Base-by-base conservation (phyloP, 306 rosid genomes). In the Phaseolus lunatus region DNA sequence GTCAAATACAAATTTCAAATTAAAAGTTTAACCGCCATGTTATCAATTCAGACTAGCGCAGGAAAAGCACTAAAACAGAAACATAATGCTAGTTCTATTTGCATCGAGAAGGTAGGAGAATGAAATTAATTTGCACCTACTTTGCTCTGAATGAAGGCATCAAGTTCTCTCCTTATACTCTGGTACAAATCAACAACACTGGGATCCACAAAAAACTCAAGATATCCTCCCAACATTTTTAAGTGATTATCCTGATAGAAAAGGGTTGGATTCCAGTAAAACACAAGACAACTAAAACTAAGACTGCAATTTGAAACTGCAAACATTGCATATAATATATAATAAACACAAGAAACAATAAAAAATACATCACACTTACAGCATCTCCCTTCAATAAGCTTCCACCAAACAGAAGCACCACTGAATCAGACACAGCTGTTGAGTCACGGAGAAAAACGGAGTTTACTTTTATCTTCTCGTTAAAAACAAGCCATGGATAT, bases 381-480 rank as follows among this genome's bases (percentile, higher is more conserved):
- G 50, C 67, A 64, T 87, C 92, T 75, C 97, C 99, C 83, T 80
- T 87, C 35, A 79, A 84, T 62, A 92, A 82, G 82, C 83, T 86
- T 80, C 99, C 99, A 73, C 99, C 99, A 85, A 96, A 91, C 27
- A 96, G 87, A 75, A 96, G 99, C 73, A 92, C 78, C 77, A 82
- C 75, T 8, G 99, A 90, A 84, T 95, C 99, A 80, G 92, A 83
- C 52, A 95, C 90, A 45, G 92, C 99, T 62, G 99, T 92, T 59
- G 99, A 90, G 87, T 95, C 99, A 57, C 97, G 97, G 76, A 95
- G 94, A 70, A 95, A 92, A 83, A 95, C 88, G 35, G 99, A 92
- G 86, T 95, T 92, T 90, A 95, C 98, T 87, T 92, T 95, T 72
- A 95, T 84, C 88, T 95, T 95, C 89, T 92, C 98, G 39, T 96